phyloP scores from a whole-genome alignment of 495 filamentous ascomycete genomes.

The Daldinia vernicosa region DNA sequence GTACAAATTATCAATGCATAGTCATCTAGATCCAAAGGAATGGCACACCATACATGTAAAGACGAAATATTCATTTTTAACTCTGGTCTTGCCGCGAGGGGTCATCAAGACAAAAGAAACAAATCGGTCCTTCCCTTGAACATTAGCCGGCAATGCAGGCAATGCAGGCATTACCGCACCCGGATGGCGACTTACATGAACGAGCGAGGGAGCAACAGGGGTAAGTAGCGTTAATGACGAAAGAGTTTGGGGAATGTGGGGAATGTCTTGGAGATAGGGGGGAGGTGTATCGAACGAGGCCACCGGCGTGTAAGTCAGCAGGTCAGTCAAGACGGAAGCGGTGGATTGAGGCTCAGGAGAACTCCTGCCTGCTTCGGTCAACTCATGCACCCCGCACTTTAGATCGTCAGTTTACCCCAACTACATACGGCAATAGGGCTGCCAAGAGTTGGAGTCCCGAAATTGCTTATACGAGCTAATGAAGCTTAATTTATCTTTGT shows the following conservation, averaged over 20 bases:
- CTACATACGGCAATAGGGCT: background rate
- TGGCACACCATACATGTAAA: slow-evolving; percentile 13
- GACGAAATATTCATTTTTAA: slow-evolving; percentile 28
- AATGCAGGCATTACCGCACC: slow-evolving; percentile 23
- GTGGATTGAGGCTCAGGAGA: background rate
- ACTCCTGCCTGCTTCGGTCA: background rate
- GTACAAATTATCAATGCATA: background rate
- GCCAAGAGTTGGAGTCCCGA: slow-evolving; percentile 28
- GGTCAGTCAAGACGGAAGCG: background rate
- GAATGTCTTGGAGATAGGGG: background rate
- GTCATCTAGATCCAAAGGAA: slow-evolving; percentile 11
- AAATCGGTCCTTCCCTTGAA: slow-evolving; percentile 34
- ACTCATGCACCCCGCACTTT: slow-evolving; percentile 24
- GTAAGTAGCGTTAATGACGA: slow-evolving; percentile 25
- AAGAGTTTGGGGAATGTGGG: slow-evolving; percentile 29
- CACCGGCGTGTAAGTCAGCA: background rate
- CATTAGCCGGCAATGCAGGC: slow-evolving; percentile 22
- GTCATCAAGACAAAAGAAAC: slow-evolving; percentile 10
- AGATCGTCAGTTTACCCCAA: slow-evolving; percentile 15
- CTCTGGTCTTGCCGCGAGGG: slow-evolving; percentile 20
- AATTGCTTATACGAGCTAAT: slow-evolving; percentile 10
- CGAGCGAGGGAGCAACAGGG: slow-evolving; percentile 13
- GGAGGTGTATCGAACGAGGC: background rate
- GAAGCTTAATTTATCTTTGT: slow-evolving; percentile 22
- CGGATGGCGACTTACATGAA: slow-evolving; percentile 14